These are phyloP conservation scores for Sugiyamaella neomexicana DNA, from an alignment of 1,139 yeast species.

Conservation along the genomic window DNA sequence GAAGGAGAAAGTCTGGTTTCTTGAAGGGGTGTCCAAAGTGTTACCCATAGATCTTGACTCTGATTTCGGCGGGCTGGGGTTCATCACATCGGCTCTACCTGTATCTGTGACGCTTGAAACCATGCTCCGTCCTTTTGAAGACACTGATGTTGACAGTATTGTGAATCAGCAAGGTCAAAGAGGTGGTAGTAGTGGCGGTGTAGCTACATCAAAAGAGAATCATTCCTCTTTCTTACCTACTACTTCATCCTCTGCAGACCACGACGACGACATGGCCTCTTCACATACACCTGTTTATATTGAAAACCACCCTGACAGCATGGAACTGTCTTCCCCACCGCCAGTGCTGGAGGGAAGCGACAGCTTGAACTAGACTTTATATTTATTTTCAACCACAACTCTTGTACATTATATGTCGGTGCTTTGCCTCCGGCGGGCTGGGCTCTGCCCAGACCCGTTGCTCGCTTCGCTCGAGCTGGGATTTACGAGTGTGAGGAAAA, in stretches of 20 bases:
- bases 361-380: neutral
- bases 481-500: too few relatives aligned
- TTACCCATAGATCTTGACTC: slow-evolving; percentile 47
- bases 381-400: neutral
- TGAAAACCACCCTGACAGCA: slow-evolving; percentile 5
- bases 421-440: neutral
- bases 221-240: neutral
- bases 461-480: neutral
- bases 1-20: slow-evolving; percentile 90
- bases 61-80: slow-evolving; percentile 42
- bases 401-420: neutral
- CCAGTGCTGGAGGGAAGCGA: neutral
- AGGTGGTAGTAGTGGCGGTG: neutral
- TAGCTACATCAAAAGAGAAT: neutral
- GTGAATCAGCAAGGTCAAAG: neutral
- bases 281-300: neutral
- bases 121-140: slow-evolving; percentile 13
- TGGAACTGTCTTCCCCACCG: slow-evolving; percentile 5
- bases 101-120: slow-evolving; percentile 21
- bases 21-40: slow-evolving; percentile 87
- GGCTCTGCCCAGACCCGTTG: neutral
- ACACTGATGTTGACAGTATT: slow-evolving; percentile 8
- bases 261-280: slow-evolving; percentile 7
- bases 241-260: neutral
- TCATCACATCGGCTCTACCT: slow-evolving; percentile 40